phyloP scores from a whole-genome alignment of 352 stramenopile genomes.

The Phytopythium mirpurense region DNA sequence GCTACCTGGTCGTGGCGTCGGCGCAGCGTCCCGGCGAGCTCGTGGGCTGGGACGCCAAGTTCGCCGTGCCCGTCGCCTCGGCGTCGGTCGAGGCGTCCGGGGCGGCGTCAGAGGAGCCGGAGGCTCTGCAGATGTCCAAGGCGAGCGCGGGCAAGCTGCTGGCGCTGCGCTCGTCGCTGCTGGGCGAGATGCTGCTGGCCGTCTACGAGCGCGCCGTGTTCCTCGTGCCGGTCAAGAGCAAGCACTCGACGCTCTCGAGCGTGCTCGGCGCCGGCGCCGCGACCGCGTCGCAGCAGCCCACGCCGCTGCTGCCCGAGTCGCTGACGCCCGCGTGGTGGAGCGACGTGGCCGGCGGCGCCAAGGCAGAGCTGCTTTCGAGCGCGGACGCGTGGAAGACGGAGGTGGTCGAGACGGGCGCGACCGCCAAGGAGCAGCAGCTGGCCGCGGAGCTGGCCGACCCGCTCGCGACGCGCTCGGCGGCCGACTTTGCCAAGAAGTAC shows the following conservation, averaged over 20 bases:
- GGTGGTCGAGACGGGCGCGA: constrained; percentile 33
- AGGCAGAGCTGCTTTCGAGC: constrained; percentile 19
- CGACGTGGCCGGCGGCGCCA: constrained; percentile 24
- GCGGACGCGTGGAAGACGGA: constrained; percentile 39
- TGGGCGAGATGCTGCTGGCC: constrained; percentile 56
- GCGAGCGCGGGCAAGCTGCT: constrained; percentile 35
- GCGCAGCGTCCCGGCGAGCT: constrained; percentile 33
- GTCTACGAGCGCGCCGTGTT: constrained; percentile 61
- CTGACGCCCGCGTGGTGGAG: constrained; percentile 33
- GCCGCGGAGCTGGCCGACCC: constrained; percentile 45
- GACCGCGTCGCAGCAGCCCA: background rate
- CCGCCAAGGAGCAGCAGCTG: constrained; percentile 46
- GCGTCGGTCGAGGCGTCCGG: constrained; percentile 32
- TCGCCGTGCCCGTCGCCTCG: constrained; percentile 54
- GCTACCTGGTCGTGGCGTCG: constrained; percentile 46
- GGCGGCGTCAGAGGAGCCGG: constrained; percentile 18
- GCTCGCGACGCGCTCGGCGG: constrained; percentile 25
- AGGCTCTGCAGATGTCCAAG: constrained; percentile 15
- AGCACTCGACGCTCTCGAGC: constrained; percentile 63
- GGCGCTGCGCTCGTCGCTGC: constrained; percentile 39
- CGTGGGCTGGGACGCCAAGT: constrained; percentile 69
- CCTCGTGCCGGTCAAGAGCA: constrained; percentile 63
- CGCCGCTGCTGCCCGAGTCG: constrained; percentile 37
- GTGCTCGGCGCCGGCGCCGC: constrained; percentile 43
- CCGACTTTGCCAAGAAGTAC: constrained; percentile 47